phyloP scores from a whole-genome alignment of 805 yeast species.

The Yarrowia phangngaensis region DNA sequence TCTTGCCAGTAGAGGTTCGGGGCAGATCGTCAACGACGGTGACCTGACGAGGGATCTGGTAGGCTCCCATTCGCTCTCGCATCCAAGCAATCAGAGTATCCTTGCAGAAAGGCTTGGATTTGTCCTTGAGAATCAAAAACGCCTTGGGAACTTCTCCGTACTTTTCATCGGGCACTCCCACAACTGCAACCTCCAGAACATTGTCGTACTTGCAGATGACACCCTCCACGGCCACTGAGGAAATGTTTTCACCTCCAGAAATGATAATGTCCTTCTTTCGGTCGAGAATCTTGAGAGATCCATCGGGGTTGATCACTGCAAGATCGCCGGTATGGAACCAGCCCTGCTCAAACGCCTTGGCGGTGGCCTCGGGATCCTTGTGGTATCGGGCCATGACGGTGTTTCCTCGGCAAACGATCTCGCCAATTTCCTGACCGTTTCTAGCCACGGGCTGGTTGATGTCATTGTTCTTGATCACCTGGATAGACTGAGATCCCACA shows the following conservation, averaged over 20 bases:
- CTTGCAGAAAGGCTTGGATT: slow-evolving; percentile 26
- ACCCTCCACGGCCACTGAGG: slow-evolving; percentile 39
- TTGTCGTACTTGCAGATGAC: slow-evolving; percentile 34
- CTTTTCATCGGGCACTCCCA: slow-evolving; percentile 37
- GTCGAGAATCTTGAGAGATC: slow-evolving; percentile 38
- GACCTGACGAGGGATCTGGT: slow-evolving; percentile 38
- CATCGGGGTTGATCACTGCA: slow-evolving; percentile 40
- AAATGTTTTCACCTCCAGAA: slow-evolving; percentile 42
- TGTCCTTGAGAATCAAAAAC: slow-evolving; percentile 33
- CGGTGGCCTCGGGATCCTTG: slow-evolving; percentile 38
- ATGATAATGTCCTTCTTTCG: slow-evolving; percentile 41
- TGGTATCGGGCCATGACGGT: slow-evolving; percentile 39
- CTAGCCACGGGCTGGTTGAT: slow-evolving; percentile 33
- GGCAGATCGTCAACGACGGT: slow-evolving; percentile 36
- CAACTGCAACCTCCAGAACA: slow-evolving; percentile 39
- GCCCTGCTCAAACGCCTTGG: slow-evolving; percentile 38
- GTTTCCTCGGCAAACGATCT: slow-evolving; percentile 39
- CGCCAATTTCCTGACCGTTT: slow-evolving; percentile 40
- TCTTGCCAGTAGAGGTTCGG: slow-evolving; percentile 42
- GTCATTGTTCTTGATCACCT: slow-evolving; percentile 33
- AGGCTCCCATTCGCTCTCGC: slow-evolving; percentile 37
- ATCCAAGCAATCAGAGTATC: slow-evolving; percentile 33
- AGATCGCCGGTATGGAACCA: slow-evolving; percentile 41
- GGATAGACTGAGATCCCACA: slow-evolving; percentile 34
- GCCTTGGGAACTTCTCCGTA: slow-evolving; percentile 41